These are phyloP conservation scores for Cutaneotrichosporon cyanovorans DNA, from an alignment of 1,284 basidiomycete species.

Conservation along the genomic window DNA sequence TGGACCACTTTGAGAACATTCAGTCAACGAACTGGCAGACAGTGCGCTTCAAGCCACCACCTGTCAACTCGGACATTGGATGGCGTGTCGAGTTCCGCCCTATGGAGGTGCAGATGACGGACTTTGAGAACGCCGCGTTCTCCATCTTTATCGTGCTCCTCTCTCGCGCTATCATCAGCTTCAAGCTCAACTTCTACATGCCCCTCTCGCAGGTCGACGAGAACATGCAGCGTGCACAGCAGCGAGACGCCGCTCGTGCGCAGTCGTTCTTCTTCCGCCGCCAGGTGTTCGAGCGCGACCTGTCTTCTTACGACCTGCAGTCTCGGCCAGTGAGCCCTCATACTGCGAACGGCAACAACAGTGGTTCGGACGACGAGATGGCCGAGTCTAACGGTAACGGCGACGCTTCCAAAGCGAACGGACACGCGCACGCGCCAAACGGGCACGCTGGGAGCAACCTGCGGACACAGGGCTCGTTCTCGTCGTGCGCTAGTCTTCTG, in stretches of 20 bases:
- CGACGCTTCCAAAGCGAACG: slow-evolving; percentile 6
- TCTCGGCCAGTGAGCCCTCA: slow-evolving; percentile 37
- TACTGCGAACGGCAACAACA: slow-evolving; percentile 3
- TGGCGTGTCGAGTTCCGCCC: slow-evolving; percentile 98
- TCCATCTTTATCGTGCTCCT: slow-evolving; percentile 89
- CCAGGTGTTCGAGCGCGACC: slow-evolving; percentile 61
- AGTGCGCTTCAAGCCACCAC: slow-evolving; percentile 95
- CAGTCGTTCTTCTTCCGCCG: slow-evolving; percentile 87
- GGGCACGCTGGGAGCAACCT: slow-evolving; percentile 5
- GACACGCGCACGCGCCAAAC: slow-evolving; percentile 9
- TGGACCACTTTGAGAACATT: slow-evolving; percentile 98
- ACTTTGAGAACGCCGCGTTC: slow-evolving; percentile 98
- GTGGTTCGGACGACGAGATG: not conserved
- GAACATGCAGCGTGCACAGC: slow-evolving; percentile 89
- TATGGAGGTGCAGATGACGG: slow-evolving; percentile 98
- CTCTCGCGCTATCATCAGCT: slow-evolving; percentile 83
- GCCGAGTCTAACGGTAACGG: not conserved
- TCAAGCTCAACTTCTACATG: slow-evolving; percentile 90
- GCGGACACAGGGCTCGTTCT: slow-evolving; percentile 5
- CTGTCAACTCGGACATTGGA: slow-evolving; percentile 81
- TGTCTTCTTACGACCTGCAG: slow-evolving; percentile 32
- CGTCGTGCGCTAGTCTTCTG: slow-evolving; percentile 13
- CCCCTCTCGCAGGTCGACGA: slow-evolving; percentile 98
- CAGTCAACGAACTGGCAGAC: slow-evolving; percentile 99
- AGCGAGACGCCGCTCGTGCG: slow-evolving; percentile 64